Evolutionary conservation across 2,329 filamentous ascomycete genomes (phyloP).

Genomic region (Teratosphaeria destructans): DNA sequence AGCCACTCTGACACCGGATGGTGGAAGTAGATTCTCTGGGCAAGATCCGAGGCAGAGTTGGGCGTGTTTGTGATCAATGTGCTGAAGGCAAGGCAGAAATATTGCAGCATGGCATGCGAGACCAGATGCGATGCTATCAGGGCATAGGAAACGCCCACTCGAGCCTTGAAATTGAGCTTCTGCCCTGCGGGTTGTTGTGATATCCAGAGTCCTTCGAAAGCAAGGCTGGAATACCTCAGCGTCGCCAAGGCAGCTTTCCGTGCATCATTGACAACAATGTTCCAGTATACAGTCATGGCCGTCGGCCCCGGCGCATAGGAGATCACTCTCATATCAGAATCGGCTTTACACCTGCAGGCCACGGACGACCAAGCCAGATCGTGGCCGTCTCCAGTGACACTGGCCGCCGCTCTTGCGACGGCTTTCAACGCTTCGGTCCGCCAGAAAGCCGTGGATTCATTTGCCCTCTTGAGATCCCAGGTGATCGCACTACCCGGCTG

Average conservation of each 20-base stretch:
- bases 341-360: background rate
- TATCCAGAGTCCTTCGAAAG: conserved; percentile 4
- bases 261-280: background rate
- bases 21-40: conserved; percentile 10
- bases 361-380: conserved; percentile 9
- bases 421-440: conserved; percentile 6
- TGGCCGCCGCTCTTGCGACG: conserved; percentile 3
- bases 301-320: conserved; percentile 5
- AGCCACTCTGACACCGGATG: conserved; percentile 11
- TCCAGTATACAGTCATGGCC: background rate
- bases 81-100: conserved; percentile 9
- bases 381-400: conserved; percentile 1
- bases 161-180: conserved; percentile 8
- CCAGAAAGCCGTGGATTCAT: conserved; percentile 7
- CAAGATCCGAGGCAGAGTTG: conserved; percentile 8
- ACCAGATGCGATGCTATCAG: conserved; percentile 6
- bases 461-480: conserved; percentile 5
- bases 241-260: conserved; percentile 4
- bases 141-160: conserved; percentile 7
- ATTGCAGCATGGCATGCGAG: conserved; percentile 12
- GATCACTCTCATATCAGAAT: conserved; percentile 10
- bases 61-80: conserved; percentile 10
- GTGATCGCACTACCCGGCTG: conserved; percentile 8
- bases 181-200: background rate
- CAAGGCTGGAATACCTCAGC: conserved; percentile 6